Base-by-base conservation (phyloP, 352 stramenopile genomes). In the Elongisporangium undulatum region DNA sequence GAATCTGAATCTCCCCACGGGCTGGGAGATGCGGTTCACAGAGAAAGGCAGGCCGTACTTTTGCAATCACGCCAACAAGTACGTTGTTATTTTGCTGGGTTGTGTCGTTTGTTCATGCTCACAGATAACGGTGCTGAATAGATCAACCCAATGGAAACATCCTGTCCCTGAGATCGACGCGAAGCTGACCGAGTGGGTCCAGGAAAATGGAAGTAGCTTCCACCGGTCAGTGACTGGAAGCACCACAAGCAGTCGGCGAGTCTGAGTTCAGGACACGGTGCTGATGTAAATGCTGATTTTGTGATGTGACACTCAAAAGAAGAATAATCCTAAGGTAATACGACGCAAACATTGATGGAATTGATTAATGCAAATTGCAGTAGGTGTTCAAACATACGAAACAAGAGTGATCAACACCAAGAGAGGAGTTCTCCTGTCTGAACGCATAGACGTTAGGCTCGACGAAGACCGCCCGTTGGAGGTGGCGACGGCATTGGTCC, bases 111-210 rank as follows among this genome's bases (percentile, higher is more conserved):
- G n/a, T 38, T 53, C 26, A 20, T 21, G 49, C 12, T 23, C 15
- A 53, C n/a, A 19, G 24, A n/a, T n/a, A 19, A n/a, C 60, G 49
- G 10, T 16, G 9, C 24, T 54, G 17, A 22, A 19, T 62, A 92
- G 85, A 29, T 93, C 86, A 6, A 94, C 86, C 3, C 84, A 95
- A 45, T 95, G 86, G 84, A 94, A 92, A 61, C 86, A 95, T 39
- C 86, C 86, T 15, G 62, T 72, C 12, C 55, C 83, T 22, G 83
- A 92, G 53, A 84, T 92, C 20, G 86, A 95, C 24, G 64, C 64
- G 1, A 78, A 85, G n/a, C 91, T 85, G 64, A 82, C 61, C n/a
- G 78, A 89, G 22, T 93, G 84, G 84, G 59, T 90, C 9, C 83
- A 93, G 39, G 79, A 85, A 55, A 88, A 88, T 39, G 72, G 71